Evolutionary conservation across 441 rosid genomes (phyloP).

Genomic region (Rhodomyrtus psidioides): DNA sequence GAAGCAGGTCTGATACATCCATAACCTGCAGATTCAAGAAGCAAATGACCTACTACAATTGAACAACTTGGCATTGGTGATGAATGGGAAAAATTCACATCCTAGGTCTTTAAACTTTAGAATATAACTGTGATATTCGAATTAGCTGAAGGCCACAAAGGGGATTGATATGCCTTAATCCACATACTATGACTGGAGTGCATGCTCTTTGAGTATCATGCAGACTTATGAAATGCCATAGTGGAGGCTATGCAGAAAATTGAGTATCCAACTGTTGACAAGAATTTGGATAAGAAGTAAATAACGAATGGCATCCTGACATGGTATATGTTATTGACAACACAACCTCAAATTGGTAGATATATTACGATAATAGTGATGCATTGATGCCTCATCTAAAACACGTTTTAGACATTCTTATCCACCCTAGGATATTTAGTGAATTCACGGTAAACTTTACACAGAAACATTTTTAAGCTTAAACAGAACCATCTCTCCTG

Average conservation of each 20-base stretch:
- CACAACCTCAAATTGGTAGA: neutral
- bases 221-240: neutral
- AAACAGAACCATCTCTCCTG: neutral
- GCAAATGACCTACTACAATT: neutral
- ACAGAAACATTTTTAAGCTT: neutral
- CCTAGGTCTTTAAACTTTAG: neutral
- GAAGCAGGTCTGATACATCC: conserved; percentile 63
- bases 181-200: neutral
- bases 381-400: neutral
- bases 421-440: neutral
- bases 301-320: neutral
- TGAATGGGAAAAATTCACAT: neutral
- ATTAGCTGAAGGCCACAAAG: neutral
- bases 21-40: conserved; percentile 29
- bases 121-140: neutral
- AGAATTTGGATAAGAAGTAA: neutral
- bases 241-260: neutral
- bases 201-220: neutral
- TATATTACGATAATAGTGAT: neutral
- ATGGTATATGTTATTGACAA: neutral
- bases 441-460: neutral
- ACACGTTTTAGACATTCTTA: neutral
- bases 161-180: neutral
- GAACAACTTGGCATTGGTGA: neutral
- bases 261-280: neutral